Evolutionary conservation across 2,329 filamentous ascomycete genomes (phyloP), one percentile per base, ranked within the genome.

Genomic region (Colletotrichum sp.): DNA sequence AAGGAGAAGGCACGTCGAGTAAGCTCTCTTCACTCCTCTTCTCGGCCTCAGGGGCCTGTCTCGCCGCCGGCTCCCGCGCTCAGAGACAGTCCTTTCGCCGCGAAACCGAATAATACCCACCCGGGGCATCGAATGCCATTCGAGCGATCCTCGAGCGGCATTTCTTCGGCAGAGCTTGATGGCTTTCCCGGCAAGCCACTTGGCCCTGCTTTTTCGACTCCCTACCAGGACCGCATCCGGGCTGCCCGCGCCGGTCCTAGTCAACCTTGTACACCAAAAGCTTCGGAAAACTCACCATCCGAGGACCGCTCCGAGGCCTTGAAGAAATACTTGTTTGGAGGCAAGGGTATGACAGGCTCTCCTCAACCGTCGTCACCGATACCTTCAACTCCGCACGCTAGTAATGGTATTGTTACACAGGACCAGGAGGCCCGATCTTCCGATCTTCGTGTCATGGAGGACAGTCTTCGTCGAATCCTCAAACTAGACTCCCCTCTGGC

Each of bases 161-260:
- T 95, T 34, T 94, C 95, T 76, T 84, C 92, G 9, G 89, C 92
- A 77, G 95, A 98, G 81, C 86, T 96, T 62, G 92, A 95, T 78
- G 90, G 90, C 29, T 89, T 88, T 22, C 88, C 88, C 25, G 87
- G 88, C 59, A 88, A 86, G 62, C 86, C 88, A 34, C 90, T 92
- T 79, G 93, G 90, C 5, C 92, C 92, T 32, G 90, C 93, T 3
- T 95, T 95, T 82, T 93, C 93, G 6, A 93, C 93, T 0, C 91
- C 92, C 0, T 93, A 92, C 79, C 86, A 90, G 8, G 90, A 93
- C 76, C 89, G 92, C 59, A 92, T 93, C 75, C 88, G 88, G 72
- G 91, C 91, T 69, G 90, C 89, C 27, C 88, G 87, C 22, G 83
- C 85, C 13, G 78, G 80, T 69, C 81, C 79, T 15, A 70, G 77